Conservation (phyloP, 2,329 filamentous ascomycete species). For the Exophiala dermatitidis region DNA sequence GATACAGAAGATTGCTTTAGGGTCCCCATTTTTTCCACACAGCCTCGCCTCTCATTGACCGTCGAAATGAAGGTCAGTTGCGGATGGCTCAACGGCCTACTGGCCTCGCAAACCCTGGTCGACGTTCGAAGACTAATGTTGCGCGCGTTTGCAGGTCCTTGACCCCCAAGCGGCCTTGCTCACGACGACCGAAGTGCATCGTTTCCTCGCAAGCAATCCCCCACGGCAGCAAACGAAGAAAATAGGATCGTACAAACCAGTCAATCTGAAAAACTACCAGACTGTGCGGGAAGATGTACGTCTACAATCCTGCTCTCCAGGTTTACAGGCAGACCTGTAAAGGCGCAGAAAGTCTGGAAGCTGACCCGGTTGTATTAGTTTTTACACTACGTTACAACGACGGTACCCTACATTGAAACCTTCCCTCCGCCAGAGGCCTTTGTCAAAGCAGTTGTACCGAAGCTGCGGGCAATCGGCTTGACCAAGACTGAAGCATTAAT, state of each 20-base stretch:
- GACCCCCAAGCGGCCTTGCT: constrained; percentile 41
- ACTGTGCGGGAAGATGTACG: constrained; percentile 42
- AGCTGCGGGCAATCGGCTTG: constrained; percentile 36
- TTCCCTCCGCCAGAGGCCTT: constrained; percentile 35
- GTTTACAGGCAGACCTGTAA: background rate
- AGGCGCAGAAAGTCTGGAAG: background rate
- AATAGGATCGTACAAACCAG: constrained; percentile 30
- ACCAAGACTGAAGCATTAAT: constrained; percentile 43
- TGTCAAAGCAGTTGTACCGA: constrained; percentile 33
- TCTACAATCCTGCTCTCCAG: background rate
- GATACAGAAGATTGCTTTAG: too few relatives aligned
- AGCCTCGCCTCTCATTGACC: too few relatives aligned
- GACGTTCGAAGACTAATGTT: background rate
- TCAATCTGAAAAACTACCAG: constrained; percentile 41
- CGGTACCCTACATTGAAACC: constrained; percentile 14
- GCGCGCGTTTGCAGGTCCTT: constrained; percentile 31
- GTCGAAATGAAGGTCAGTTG: constrained; percentile 11
- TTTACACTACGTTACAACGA: constrained; percentile 15
- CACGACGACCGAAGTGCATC: constrained; percentile 40
- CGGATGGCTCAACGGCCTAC: background rate
- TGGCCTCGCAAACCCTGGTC: background rate
- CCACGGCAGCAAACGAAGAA: constrained; percentile 29
- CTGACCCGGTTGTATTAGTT: constrained; percentile 9
- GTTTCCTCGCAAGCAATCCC: constrained; percentile 37
- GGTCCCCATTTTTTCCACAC: too few relatives aligned